phyloP scores from a whole-genome alignment of 352 stramenopile genomes.

The Plasmopara viticola region DNA sequence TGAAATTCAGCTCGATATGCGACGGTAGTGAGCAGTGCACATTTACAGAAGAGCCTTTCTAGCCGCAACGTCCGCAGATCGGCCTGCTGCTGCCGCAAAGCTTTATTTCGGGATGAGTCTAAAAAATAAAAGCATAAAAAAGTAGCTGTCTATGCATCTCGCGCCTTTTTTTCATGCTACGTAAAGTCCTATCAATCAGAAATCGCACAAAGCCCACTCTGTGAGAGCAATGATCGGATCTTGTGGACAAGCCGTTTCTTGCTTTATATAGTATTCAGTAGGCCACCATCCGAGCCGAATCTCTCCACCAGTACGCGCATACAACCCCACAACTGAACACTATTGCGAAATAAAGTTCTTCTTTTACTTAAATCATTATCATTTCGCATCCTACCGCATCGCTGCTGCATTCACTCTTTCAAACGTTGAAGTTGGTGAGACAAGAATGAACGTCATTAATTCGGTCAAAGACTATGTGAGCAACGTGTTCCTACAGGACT shows the following conservation, averaged over 20 bases:
- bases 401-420: slow-evolving; percentile 8
- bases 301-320: slow-evolving; percentile 4
- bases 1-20: too few species aligned
- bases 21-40: too few species aligned
- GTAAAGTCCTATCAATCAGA: too few species aligned
- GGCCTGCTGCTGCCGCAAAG: too few species aligned
- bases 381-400: slow-evolving; percentile 13
- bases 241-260: background rate
- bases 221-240: background rate
- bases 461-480: slow-evolving; percentile 85
- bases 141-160: slow-evolving; percentile 8
- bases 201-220: background rate
- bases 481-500: slow-evolving; percentile 67
- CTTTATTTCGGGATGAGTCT: too few species aligned
- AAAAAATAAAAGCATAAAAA: background rate
- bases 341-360: slow-evolving; percentile 2
- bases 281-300: slow-evolving; percentile 6
- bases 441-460: slow-evolving; percentile 81
- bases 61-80: too few species aligned
- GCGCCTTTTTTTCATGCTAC: slow-evolving; percentile 5
- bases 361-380: slow-evolving; percentile 14
- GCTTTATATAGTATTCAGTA: background rate
- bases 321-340: slow-evolving; percentile 19
- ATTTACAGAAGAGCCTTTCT: too few species aligned
- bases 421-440: slow-evolving; percentile 8